A percentile compares a stretch with the other conserved stretches of the same genome.
phyloP scores from a whole-genome alignment of 2,329 filamentous ascomycete species.

The Talaromyces marneffei region DNA sequence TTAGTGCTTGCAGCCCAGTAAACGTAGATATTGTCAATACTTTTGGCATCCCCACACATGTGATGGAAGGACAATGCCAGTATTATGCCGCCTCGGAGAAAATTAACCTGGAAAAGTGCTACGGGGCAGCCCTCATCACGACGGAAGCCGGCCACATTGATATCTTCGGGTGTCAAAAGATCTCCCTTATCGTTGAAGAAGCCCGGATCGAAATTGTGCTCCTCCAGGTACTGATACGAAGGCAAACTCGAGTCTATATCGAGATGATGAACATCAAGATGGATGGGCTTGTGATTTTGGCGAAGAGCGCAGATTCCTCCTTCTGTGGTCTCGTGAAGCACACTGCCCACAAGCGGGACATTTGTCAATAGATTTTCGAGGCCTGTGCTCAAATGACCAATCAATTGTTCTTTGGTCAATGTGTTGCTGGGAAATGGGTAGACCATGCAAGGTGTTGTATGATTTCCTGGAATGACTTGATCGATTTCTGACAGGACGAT shows the following conservation, averaged over 20 bases:
- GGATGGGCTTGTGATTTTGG: neutral
- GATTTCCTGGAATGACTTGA: neutral
- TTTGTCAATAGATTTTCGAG: neutral
- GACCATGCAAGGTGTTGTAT: neutral
- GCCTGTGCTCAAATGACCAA: neutral
- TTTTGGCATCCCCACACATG: neutral
- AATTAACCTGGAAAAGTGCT: neutral
- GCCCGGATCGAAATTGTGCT: neutral
- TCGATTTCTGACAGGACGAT: neutral
- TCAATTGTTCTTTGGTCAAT: neutral
- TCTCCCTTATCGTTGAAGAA: neutral
- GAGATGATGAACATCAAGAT: neutral
- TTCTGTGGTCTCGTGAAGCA: neutral
- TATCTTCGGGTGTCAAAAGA: neutral
- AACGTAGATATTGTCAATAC: neutral
- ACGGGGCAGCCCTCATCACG: neutral
- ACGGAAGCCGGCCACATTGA: neutral
- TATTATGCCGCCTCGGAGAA: neutral
- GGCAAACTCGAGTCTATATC: neutral
- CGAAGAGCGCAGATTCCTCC: neutral
- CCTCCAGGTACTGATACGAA: neutral
- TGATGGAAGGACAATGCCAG: neutral
- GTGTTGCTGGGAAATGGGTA: neutral
- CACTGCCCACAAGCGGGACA: neutral
- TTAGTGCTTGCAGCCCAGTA: neutral